A percentile compares a stretch with the other conserved stretches of the same genome.
Evolutionary conservation across 1,284 basidiomycete genomes (phyloP).

Genomic region (Exobasidium cylindrosporum): DNA sequence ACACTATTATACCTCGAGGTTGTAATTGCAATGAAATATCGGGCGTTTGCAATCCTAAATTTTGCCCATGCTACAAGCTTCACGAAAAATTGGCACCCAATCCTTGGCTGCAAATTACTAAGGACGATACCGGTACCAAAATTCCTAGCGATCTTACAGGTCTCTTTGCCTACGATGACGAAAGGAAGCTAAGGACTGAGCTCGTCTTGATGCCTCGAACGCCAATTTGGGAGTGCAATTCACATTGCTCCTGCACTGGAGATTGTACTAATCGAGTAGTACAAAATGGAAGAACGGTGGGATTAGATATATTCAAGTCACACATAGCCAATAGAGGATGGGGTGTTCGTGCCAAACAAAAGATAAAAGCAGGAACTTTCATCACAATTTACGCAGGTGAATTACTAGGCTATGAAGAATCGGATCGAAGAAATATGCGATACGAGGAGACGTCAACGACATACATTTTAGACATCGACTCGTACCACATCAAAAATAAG

Average conservation of each 20-base stretch:
- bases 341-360: constrained; percentile 48
- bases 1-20: constrained; percentile 10
- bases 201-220: constrained; percentile 29
- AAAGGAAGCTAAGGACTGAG: constrained; percentile 18
- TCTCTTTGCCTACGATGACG: constrained; percentile 21
- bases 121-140: too few relatives aligned
- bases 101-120: too few relatives aligned
- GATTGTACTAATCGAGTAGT: constrained; percentile 81
- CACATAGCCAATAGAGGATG: constrained; percentile 64
- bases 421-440: constrained; percentile 65
- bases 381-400: constrained; percentile 84
- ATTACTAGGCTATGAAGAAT: constrained; percentile 66
- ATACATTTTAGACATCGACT: constrained; percentile 80
- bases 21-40: constrained; percentile 32
- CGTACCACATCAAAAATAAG: constrained; percentile 62
- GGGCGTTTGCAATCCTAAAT: constrained; percentile 27
- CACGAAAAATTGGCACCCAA: constrained; percentile 6
- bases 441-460: constrained; percentile 75
- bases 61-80: constrained; percentile 25
- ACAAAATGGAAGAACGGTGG: constrained; percentile 67
- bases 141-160: not conserved
- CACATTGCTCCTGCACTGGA: constrained; percentile 72
- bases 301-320: constrained; percentile 63
- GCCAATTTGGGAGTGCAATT: constrained; percentile 84
- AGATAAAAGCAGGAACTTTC: constrained; percentile 62